Evolutionary conservation across 352 stramenopile genomes (phyloP).

Genomic region (Globisporangium uncinulatum): DNA sequence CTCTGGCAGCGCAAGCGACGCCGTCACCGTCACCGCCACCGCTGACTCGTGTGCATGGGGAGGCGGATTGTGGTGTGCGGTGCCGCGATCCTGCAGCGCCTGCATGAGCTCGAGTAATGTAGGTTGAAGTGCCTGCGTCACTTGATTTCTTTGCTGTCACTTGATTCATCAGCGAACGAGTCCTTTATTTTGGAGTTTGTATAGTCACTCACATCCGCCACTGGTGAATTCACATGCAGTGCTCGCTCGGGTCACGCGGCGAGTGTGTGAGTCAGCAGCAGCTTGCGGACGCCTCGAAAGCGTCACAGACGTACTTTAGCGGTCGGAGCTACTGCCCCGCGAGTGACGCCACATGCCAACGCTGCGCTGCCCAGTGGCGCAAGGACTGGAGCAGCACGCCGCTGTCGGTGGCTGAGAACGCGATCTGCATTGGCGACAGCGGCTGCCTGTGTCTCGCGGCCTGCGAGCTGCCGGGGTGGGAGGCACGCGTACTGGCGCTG

Average conservation of each 20-base stretch:
- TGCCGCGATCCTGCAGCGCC: slow-evolving; percentile 35
- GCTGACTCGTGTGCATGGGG: slow-evolving; percentile 7
- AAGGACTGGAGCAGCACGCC: not conserved
- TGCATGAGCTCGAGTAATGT: slow-evolving; percentile 22
- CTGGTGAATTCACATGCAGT: slow-evolving; percentile 13
- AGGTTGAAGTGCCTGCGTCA: not conserved
- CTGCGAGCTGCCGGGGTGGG: slow-evolving; percentile 12
- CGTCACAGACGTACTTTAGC: not conserved
- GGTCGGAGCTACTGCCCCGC: not conserved
- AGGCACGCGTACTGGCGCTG: not conserved
- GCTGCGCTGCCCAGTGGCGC: slow-evolving; percentile 6
- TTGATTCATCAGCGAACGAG: slow-evolving; percentile 5
- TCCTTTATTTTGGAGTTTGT: not conserved
- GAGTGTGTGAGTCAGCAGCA: slow-evolving; percentile 26
- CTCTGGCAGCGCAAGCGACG: not conserved
- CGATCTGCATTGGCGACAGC: slow-evolving; percentile 8
- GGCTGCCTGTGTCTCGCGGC: slow-evolving; percentile 12
- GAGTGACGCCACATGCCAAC: slow-evolving; percentile 6
- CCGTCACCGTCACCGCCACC: not conserved
- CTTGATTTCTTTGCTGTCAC: slow-evolving; percentile 10
- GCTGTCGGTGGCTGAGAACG: not conserved
- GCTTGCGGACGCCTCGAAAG: not conserved
- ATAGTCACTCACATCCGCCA: not conserved
- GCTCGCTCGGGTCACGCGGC: slow-evolving; percentile 25
- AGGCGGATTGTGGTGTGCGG: slow-evolving; percentile 13